Evolutionary conservation across 768 basidiomycete genomes (phyloP).

Genomic region (Kwoniella mangroviensis): DNA sequence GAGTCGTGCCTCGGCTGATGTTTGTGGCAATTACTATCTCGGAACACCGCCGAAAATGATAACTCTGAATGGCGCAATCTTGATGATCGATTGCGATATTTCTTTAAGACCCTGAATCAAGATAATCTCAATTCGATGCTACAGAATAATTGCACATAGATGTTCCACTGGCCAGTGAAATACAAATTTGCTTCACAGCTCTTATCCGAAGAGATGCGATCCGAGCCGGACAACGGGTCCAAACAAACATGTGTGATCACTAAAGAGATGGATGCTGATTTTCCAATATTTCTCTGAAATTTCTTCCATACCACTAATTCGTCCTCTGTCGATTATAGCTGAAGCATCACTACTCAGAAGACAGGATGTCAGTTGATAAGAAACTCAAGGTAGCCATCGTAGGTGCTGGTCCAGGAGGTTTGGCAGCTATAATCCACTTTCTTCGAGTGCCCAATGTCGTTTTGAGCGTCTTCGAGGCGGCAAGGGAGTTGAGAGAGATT

Average conservation of each 20-base stretch:
- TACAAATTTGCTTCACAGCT: too few species aligned
- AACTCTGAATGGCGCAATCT: neutral
- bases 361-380: neutral
- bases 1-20: too few species aligned
- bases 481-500: constrained; percentile 3
- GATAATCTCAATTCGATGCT: neutral
- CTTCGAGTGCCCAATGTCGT: neutral
- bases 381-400: constrained; percentile 19
- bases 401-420: constrained; percentile 17
- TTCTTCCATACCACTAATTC: too few species aligned
- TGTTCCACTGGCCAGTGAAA: too few species aligned
- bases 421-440: constrained; percentile 15
- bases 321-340: too few species aligned
- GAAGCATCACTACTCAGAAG: neutral
- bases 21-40: neutral
- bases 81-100: neutral
- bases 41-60: neutral
- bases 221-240: neutral
- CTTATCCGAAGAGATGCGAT: neutral
- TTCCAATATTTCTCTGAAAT: too few species aligned
- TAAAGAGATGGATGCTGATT: too few species aligned
- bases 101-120: neutral
- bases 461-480: constrained; percentile 8
- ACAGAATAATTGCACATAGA: neutral
- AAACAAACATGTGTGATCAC: neutral